phyloP scores from a whole-genome alignment of 192 early-diverging fungal genomes.

The Linnemannia elongata region DNA sequence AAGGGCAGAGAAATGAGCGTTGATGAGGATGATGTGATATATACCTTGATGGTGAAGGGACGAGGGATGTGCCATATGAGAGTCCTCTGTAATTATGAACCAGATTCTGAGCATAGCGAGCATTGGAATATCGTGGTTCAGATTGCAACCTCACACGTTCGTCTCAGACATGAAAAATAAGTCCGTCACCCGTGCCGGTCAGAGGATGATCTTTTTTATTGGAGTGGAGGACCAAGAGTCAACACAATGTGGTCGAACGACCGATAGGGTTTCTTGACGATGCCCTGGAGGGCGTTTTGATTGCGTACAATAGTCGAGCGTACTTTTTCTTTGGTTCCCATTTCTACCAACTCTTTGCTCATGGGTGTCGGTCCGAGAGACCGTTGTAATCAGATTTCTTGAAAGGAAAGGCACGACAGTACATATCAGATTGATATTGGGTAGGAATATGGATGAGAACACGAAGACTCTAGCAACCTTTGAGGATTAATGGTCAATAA shows the following conservation, averaged over 20 bases:
- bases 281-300: background rate
- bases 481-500: too few relatives aligned
- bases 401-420: background rate
- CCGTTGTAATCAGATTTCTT: background rate
- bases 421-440: background rate
- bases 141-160: background rate
- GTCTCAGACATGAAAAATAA: background rate
- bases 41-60: background rate
- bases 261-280: background rate
- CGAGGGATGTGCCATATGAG: background rate
- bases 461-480: too few relatives aligned
- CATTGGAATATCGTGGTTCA: slow-evolving; percentile 7
- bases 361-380: background rate
- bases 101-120: slow-evolving; percentile 1
- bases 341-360: background rate
- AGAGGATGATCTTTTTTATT: background rate
- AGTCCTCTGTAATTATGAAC: background rate
- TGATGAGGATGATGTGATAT: background rate
- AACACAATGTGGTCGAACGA: background rate
- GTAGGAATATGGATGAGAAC: too few relatives aligned
- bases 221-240: background rate
- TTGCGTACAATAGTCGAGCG: background rate
- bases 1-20: background rate
- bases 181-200: background rate
- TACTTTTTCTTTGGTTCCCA: background rate